These are phyloP conservation scores for Colletotrichum zoysiae DNA, from an alignment of 2,329 filamentous ascomycete species.

Conservation along the genomic window DNA sequence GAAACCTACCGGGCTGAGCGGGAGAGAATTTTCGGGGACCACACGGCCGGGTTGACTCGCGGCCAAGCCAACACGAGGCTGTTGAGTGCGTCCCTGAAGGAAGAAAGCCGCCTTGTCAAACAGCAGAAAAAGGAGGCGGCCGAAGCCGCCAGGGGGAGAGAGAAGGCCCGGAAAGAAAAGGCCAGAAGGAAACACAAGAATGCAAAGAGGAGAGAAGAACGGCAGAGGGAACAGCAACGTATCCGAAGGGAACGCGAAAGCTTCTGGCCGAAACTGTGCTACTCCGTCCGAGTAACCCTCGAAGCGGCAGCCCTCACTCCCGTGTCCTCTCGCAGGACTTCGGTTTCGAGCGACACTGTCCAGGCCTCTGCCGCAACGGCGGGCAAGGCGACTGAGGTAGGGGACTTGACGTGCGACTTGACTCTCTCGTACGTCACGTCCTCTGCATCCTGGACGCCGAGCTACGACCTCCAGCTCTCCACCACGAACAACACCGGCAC, in stretches of 20 bases:
- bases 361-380: constrained; percentile 58
- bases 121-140: neutral
- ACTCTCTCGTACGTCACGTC: constrained; percentile 71
- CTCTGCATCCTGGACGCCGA: constrained; percentile 70
- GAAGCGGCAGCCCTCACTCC: constrained; percentile 60
- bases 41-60: constrained; percentile 49
- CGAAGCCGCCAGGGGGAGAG: neutral
- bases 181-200: constrained; percentile 50
- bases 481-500: constrained; percentile 65
- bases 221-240: constrained; percentile 57
- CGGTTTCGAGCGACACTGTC: constrained; percentile 65
- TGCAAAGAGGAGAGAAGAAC: constrained; percentile 53
- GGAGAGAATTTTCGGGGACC: constrained; percentile 56
- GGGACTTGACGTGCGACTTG: constrained; percentile 56
- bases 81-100: constrained; percentile 50
- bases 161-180: neutral
- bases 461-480: constrained; percentile 72
- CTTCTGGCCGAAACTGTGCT: constrained; percentile 65
- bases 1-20: constrained; percentile 59
- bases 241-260: constrained; percentile 57
- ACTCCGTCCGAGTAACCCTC: constrained; percentile 64
- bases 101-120: constrained; percentile 49
- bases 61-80: constrained; percentile 48
- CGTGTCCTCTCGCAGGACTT: constrained; percentile 61
- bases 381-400: constrained; percentile 45